These are phyloP conservation scores for Trichoderma harzianum DNA, from an alignment of 2,329 filamentous ascomycete genomes.

Conservation along the genomic window DNA sequence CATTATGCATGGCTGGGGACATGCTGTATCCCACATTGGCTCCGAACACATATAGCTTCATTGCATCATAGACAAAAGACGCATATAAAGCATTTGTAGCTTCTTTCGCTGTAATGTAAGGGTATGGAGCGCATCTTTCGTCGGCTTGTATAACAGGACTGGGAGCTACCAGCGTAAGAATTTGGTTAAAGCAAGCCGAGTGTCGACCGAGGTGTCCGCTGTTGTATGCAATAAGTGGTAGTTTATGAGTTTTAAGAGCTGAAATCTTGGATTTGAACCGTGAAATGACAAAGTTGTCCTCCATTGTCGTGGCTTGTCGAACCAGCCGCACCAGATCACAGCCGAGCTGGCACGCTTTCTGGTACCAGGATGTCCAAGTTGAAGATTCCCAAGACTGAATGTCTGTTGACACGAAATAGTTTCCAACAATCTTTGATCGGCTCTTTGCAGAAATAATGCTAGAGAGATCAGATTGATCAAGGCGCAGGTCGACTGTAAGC, in stretches of 20 bases:
- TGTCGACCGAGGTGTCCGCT: background rate
- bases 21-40: constrained; percentile 14
- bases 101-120: constrained; percentile 6
- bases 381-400: constrained; percentile 5
- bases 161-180: background rate
- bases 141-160: background rate
- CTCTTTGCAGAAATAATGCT: background rate
- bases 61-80: constrained; percentile 7
- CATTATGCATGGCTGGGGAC: constrained; percentile 15
- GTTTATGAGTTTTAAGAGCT: background rate
- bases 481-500: constrained; percentile 3
- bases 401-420: constrained; percentile 6
- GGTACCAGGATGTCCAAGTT: constrained; percentile 7
- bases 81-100: constrained; percentile 10
- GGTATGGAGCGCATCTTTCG: background rate
- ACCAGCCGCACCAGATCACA: constrained; percentile 2
- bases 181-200: constrained; percentile 6
- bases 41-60: constrained; percentile 10
- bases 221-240: constrained; percentile 9
- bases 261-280: background rate
- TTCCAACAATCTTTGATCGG: constrained; percentile 5
- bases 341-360: constrained; percentile 5
- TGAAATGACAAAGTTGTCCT: background rate
- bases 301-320: background rate
- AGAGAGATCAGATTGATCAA: background rate